phyloP scores from a whole-genome alignment of 768 basidiomycete genomes.

The Trametes coccinea region DNA sequence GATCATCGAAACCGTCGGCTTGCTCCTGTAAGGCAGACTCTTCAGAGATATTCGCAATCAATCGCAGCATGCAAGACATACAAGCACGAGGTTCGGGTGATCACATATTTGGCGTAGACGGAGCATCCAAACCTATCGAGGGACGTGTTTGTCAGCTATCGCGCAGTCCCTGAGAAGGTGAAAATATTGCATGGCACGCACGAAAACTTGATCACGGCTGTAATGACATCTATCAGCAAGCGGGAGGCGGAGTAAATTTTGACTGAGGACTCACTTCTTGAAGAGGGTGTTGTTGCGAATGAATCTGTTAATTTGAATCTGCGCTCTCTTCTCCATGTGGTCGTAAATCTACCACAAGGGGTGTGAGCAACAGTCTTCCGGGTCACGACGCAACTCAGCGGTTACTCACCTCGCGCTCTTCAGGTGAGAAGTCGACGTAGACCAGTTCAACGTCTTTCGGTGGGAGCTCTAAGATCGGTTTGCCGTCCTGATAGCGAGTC shows the following conservation, averaged over 20 bases:
- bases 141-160: not conserved
- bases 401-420: conserved; percentile 59
- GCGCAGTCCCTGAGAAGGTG: not conserved
- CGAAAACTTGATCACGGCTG: conserved; percentile 52
- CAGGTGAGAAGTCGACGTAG: conserved; percentile 58
- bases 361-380: not conserved
- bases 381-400: not conserved
- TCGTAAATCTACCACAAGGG: conserved; percentile 50
- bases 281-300: conserved; percentile 63
- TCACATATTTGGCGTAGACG: conserved; percentile 74
- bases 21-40: conserved; percentile 34
- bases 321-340: conserved; percentile 53
- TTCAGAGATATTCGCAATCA: not conserved
- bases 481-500: conserved; percentile 49
- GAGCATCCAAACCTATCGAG: conserved; percentile 62
- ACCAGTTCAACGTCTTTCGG: conserved; percentile 60
- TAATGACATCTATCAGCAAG: not conserved
- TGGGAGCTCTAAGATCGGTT: conserved; percentile 66
- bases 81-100: conserved; percentile 71
- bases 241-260: not conserved
- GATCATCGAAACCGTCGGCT: conserved; percentile 50
- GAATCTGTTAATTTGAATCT: conserved; percentile 59
- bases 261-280: conserved; percentile 55
- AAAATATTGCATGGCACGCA: conserved; percentile 23
- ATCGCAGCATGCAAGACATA: conserved; percentile 27